phyloP scores from a whole-genome alignment of 2,329 filamentous ascomycete species.

The Ceratocystis variospora region DNA sequence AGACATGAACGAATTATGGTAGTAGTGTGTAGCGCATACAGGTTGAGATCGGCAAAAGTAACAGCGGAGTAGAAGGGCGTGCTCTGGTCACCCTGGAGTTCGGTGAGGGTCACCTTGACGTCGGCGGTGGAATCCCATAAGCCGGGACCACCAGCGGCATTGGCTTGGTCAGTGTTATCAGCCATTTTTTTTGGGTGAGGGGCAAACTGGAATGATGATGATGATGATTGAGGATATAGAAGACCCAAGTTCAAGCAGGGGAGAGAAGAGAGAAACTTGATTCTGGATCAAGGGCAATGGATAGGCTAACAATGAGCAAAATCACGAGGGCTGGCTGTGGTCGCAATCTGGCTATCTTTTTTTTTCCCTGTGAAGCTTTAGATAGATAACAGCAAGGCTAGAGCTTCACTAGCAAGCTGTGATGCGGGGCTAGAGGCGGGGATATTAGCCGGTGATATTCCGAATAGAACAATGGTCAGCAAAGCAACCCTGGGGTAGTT shows the following conservation, averaged over 20 bases:
- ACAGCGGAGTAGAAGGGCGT: slow-evolving; percentile 78
- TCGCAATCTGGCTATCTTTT: neutral
- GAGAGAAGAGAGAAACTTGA: neutral
- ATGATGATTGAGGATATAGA: neutral
- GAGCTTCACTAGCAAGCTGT: slow-evolving; percentile 7
- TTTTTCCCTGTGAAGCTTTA: neutral
- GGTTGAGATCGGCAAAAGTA: slow-evolving; percentile 69
- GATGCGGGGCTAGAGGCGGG: slow-evolving; percentile 7
- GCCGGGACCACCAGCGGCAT: slow-evolving; percentile 36
- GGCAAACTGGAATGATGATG: slow-evolving; percentile 21
- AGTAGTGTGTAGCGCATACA: slow-evolving; percentile 40
- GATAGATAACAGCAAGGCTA: slow-evolving; percentile 8
- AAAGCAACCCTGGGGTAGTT: neutral
- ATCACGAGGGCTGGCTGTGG: neutral
- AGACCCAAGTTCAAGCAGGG: slow-evolving; percentile 18
- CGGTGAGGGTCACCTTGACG: slow-evolving; percentile 83
- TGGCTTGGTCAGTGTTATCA: slow-evolving; percentile 27
- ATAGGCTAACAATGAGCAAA: neutral
- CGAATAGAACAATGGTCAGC: neutral
- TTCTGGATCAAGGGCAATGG: neutral
- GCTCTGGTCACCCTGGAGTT: slow-evolving; percentile 72
- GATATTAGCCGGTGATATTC: neutral
- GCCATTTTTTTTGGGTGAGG: slow-evolving; percentile 20
- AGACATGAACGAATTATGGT: neutral
- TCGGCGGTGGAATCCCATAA: slow-evolving; percentile 64